These are phyloP conservation scores for Platanthera guangdongensis DNA, from an alignment of 106 monocot genomes.

Conservation along the genomic window DNA sequence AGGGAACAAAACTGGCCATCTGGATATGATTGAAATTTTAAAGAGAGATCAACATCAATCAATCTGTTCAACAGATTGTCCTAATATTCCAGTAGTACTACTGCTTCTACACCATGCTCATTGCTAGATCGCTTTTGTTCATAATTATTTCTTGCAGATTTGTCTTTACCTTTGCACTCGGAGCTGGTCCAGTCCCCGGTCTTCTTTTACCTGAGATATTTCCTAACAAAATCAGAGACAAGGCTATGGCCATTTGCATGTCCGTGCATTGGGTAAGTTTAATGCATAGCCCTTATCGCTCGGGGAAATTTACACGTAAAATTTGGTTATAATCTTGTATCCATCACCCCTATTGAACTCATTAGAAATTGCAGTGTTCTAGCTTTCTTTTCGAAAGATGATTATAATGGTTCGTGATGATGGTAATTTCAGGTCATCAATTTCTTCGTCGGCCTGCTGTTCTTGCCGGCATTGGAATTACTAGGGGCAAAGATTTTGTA, in stretches of 20 bases:
- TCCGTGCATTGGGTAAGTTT: slow-evolving; percentile 84
- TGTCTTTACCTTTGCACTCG: slow-evolving; percentile 77
- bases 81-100: neutral
- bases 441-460: slow-evolving; percentile 86
- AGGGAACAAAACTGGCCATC: neutral
- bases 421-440: slow-evolving; percentile 65
- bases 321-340: neutral
- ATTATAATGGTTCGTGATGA: neutral
- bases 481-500: slow-evolving; percentile 69
- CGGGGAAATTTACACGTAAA: neutral
- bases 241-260: slow-evolving; percentile 96
- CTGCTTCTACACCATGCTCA: neutral
- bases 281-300: neutral
- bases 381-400: neutral
- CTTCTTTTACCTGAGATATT: slow-evolving; percentile 96
- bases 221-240: slow-evolving; percentile 82
- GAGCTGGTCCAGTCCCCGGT: slow-evolving; percentile 97
- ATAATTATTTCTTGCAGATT: slow-evolving; percentile 35
- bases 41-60: neutral
- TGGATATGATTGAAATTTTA: neutral
- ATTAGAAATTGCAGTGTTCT: neutral
- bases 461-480: slow-evolving; percentile 62
- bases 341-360: neutral
- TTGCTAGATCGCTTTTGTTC: neutral
- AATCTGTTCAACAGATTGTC: neutral